These are phyloP conservation scores for Syzygium grande DNA, from an alignment of 345 rosid species.

Conservation along the genomic window DNA sequence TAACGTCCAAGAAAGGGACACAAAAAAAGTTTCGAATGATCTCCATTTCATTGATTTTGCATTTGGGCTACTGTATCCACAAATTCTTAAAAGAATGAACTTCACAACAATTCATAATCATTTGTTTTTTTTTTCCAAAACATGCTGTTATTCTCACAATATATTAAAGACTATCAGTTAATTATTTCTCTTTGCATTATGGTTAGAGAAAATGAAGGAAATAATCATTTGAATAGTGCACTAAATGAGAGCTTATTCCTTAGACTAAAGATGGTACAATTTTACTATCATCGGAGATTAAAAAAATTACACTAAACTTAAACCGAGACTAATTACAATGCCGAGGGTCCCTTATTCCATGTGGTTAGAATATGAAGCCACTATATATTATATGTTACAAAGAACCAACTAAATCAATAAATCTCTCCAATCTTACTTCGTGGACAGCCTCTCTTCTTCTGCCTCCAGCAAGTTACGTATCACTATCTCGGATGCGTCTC, in stretches of 20 bases:
- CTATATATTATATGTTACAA: neutral
- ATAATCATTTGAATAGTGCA: neutral
- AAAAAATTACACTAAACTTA: neutral
- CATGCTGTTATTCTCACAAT: no score
- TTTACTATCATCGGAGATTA: neutral
- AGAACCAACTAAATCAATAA: neutral
- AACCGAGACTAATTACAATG: neutral
- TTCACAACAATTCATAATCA: no score
- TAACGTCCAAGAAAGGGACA: neutral
- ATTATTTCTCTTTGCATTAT: no score
- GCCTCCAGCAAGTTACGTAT: conserved; percentile 45
- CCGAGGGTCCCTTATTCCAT: neutral
- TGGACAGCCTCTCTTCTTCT: conserved; percentile 18
- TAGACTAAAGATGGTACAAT: neutral
- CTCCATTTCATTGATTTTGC: neutral
- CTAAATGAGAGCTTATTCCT: neutral
- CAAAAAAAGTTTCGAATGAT: neutral
- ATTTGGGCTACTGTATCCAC: no score
- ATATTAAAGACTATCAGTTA: no score
- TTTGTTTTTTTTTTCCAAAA: no score
- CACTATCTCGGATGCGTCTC: conserved; percentile 56
- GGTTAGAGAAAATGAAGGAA: neutral
- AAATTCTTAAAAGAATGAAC: no score
- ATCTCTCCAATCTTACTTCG: no score
- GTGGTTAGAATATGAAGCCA: neutral